Evolutionary conservation across 495 filamentous ascomycete species (phyloP), one percentile per base, ranked within the genome.

Genomic region (Antarctomyces pellizariae): DNA sequence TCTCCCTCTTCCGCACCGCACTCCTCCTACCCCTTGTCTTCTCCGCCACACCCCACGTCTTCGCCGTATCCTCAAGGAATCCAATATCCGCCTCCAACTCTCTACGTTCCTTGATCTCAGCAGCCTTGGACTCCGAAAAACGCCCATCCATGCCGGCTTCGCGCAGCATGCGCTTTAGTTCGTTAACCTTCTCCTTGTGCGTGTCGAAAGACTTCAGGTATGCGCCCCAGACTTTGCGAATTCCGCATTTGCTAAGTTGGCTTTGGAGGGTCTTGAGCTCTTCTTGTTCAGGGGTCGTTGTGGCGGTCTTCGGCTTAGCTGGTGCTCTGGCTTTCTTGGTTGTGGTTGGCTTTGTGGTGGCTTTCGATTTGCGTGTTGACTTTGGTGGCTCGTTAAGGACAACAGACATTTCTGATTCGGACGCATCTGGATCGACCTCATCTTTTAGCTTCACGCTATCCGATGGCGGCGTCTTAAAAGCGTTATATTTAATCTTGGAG

Each of bases 211-310:
- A 74, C 35, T 76, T 71, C 26, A 97, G 59, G 49, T 91, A 78
- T 30, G 70, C 64, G 19, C 56, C 57, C 86, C 89, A 97, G 36
- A 93, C 62, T 43, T 93, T 95, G 17, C 79, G 75, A 25, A 97
- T 67, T 23, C 86, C 86, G 40, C 86, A 97, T 52, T 91, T 93
- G 22, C 75, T 39, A 16, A 97, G 59, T 49, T 80, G 79, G 12
- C 65, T 62, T 49, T 97, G 86, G 9, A 97, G 59, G n/a, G 66
- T 68, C 46, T 84, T 95, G 46, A 95, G 78, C 48, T 86, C 74
- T 5, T 60, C 65, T 21, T 84, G 25, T 31, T 44, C 47, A 26
- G 38, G 26, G 18, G 46, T 38, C 23, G 40, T 17, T 14, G 42
- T 44, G 18, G 36, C 26, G 12, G 34, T 11, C 33, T 41, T 50